Conservation (phyloP, 495 filamentous ascomycete species). For the Rhypophila decipiens region DNA sequence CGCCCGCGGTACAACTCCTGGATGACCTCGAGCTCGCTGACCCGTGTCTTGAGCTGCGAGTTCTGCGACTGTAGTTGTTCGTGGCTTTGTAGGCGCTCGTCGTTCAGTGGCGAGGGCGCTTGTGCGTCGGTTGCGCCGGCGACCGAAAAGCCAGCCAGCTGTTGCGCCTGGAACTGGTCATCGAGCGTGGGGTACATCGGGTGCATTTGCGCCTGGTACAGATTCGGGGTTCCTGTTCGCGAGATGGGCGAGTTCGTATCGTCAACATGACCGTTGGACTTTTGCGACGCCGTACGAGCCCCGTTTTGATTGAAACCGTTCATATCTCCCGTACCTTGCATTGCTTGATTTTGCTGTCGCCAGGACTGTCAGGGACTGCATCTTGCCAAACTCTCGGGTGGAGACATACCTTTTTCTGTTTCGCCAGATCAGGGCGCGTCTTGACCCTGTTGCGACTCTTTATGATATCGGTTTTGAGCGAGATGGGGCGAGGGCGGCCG, state of each 20-base stretch:
- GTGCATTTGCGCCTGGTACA: slow-evolving; percentile 55
- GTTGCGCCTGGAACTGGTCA: slow-evolving; percentile 51
- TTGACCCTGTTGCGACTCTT: slow-evolving; percentile 99
- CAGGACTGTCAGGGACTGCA: slow-evolving; percentile 1
- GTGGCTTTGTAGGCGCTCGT: slow-evolving; percentile 69
- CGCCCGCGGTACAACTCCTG: slow-evolving; percentile 90
- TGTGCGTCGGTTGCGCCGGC: slow-evolving; percentile 61
- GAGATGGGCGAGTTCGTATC: slow-evolving; percentile 81
- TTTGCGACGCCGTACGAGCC: slow-evolving; percentile 61
- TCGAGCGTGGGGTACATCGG: slow-evolving; percentile 64
- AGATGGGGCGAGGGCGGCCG: slow-evolving; percentile 84
- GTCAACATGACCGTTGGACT: slow-evolving; percentile 68
- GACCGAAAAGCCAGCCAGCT: slow-evolving; percentile 37
- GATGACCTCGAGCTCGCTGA: slow-evolving; percentile 91
- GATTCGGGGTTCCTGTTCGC: slow-evolving; percentile 73
- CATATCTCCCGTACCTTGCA: slow-evolving; percentile 46
- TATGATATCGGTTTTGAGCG: slow-evolving; percentile 98
- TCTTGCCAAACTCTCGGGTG: background rate
- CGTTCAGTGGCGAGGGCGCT: slow-evolving; percentile 61
- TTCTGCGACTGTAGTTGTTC: slow-evolving; percentile 73
- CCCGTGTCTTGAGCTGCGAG: slow-evolving; percentile 77
- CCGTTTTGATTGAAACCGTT: slow-evolving; percentile 50
- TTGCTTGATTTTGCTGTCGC: slow-evolving; percentile 33
- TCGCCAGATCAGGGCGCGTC: slow-evolving; percentile 66
- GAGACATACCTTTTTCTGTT: slow-evolving; percentile 75